These are phyloP conservation scores for Claviceps sorghi DNA, from an alignment of 2,329 filamentous ascomycete species.

Conservation along the genomic window DNA sequence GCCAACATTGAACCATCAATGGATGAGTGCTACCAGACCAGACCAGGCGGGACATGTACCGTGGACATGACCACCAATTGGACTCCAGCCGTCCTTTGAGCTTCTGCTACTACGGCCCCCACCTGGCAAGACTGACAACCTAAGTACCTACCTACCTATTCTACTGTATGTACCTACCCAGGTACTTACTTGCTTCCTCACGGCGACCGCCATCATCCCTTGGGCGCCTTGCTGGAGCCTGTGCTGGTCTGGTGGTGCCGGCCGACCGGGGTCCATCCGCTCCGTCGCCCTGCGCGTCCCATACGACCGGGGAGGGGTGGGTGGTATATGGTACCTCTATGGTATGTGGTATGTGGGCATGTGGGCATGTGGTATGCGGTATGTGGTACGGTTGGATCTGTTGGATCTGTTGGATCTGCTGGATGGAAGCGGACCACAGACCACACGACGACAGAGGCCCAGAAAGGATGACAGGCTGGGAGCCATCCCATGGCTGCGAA, in stretches of 20 bases:
- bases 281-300: neutral
- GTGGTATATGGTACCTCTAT: neutral
- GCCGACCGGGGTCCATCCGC: neutral
- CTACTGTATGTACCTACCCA: no score
- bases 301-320: neutral
- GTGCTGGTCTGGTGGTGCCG: neutral
- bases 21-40: no score
- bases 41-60: no score
- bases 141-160: no score
- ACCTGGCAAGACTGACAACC: no score
- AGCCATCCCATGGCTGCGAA: neutral
- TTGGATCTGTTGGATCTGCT: neutral
- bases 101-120: neutral
- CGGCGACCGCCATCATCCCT: neutral
- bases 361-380: neutral
- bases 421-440: neutral
- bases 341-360: neutral
- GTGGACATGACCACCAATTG: no score
- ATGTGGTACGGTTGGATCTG: neutral
- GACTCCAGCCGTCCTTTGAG: no score
- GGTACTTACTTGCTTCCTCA: no score
- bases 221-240: neutral
- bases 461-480: neutral
- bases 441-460: neutral
- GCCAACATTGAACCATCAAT: no score